Base-by-base conservation (phyloP, 768 basidiomycete species). In the Amanita jacksonii region DNA sequence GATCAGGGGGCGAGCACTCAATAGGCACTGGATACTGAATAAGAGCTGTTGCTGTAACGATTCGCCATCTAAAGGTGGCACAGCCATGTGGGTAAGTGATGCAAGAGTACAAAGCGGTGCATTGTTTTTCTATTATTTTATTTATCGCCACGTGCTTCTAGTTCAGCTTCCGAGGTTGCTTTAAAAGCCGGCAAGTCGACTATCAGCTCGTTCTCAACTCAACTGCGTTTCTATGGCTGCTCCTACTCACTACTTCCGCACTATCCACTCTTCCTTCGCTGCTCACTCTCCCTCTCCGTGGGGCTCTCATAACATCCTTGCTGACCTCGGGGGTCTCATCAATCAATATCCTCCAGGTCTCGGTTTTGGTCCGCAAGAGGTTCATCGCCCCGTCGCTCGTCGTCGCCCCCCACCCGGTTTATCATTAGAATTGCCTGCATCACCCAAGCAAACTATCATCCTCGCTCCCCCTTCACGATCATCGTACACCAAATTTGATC, bases 241-340 rank as follows among this genome's bases (percentile, higher is more conserved):
- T 8, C 49, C 59, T 23, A 51, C 59, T 13, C 64, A 63, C 54
- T 64, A 68, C 58, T 64, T 68, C 51, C 66, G 66, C 47, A 62
- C 64, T 47, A 62, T 68, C 58, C 64, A 68, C 50, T 63, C 65
- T 42, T 60, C 63, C 48, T 64, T 63, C 60, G 63, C 57, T 48
- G 53, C 54, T 13, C 51, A 55, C 19, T 44, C 52, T 2, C 40
- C 57, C 41, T 49, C 53, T 27, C 49, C 57, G 2, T 61, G 61
- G 59, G 56, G 58, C 30, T 38, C 51, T 7, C 35, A 52, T 10
- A 49, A 49, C 38, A 43, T 50, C 35, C 50, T 53, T 37, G 33
- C 48, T 39, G 51, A 52, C 36, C 47, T 55, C 42, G 52, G 48
- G 37, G 51, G 45, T 33, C 52, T 52, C 47, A 51, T 54, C 46